A percentile compares a stretch with the other conserved stretches of the same genome.
Evolutionary conservation across 139 green algal species (phyloP).

Genomic region (Ostreobium quekettii): DNA sequence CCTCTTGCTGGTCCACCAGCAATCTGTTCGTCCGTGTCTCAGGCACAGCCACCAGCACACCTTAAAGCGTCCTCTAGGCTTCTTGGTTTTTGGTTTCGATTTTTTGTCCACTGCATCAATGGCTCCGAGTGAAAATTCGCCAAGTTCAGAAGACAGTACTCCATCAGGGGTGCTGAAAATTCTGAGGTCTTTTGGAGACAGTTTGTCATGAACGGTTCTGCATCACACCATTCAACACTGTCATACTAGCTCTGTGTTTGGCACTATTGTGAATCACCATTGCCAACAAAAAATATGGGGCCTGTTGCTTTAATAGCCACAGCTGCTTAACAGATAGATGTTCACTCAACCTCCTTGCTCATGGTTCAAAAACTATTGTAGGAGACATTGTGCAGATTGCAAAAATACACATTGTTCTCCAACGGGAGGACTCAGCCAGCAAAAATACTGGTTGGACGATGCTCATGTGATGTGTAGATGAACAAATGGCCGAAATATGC

Average conservation of each 20-base stretch:
- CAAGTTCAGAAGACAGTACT: constrained; percentile 33
- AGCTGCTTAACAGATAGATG: no score
- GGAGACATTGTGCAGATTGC: no score
- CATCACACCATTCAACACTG: neutral
- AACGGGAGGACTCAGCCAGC: no score
- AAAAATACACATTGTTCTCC: no score
- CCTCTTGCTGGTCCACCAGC: neutral
- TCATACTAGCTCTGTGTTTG: neutral
- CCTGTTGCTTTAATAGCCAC: neutral
- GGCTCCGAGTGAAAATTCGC: constrained; percentile 29
- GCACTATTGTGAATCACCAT: neutral
- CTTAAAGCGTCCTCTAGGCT: constrained; percentile 31
- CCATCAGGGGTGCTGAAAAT: constrained; percentile 60
- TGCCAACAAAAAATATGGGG: constrained; percentile 17
- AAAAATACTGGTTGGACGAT: no score
- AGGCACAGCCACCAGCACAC: constrained; percentile 11
- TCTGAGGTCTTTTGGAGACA: constrained; percentile 28
- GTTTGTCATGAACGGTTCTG: neutral
- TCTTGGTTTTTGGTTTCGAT: constrained; percentile 45
- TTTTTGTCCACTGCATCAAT: constrained; percentile 43
- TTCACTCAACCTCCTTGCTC: no score
- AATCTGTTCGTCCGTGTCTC: neutral
- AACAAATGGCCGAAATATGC: no score
- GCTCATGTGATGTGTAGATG: no score
- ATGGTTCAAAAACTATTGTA: no score